A percentile compares a stretch with the other conserved stretches of the same genome.
These are phyloP conservation scores for Mortierella sp. DNA, from an alignment of 371 early-diverging fungal species.

Conservation along the genomic window DNA sequence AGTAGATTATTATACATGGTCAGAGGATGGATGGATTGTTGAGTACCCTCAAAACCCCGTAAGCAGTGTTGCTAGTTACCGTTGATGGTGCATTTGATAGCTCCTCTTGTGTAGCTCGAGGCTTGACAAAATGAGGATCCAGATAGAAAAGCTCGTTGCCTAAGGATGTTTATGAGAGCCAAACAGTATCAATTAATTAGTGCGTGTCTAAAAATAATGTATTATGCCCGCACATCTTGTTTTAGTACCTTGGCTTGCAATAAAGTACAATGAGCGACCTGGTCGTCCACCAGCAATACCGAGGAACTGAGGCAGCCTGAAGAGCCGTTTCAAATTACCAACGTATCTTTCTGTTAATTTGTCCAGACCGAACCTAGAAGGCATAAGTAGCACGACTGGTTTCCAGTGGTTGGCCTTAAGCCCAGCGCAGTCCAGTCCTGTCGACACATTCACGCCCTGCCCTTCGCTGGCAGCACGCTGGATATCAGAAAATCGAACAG, in stretches of 20 bases:
- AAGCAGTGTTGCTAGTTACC: slow-evolving; percentile 30
- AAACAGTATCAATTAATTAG: no score
- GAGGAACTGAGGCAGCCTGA: slow-evolving; percentile 81
- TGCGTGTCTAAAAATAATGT: no score
- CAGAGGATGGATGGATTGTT: slow-evolving; percentile 60
- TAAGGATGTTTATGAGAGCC: slow-evolving; percentile 18
- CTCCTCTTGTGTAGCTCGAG: slow-evolving; percentile 72
- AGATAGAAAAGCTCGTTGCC: slow-evolving; percentile 88
- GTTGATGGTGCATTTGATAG: slow-evolving; percentile 59
- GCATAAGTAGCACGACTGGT: slow-evolving; percentile 85
- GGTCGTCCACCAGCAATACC: slow-evolving; percentile 87
- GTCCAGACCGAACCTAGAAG: slow-evolving; percentile 90
- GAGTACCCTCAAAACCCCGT: background rate
- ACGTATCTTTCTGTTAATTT: slow-evolving; percentile 84
- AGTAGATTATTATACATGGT: background rate
- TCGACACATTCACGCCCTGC: background rate
- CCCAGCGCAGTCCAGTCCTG: background rate
- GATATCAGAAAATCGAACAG: slow-evolving; percentile 13
- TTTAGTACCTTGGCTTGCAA: slow-evolving; percentile 61
- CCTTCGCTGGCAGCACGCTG: background rate
- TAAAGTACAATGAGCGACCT: slow-evolving; percentile 43
- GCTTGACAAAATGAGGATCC: slow-evolving; percentile 92
- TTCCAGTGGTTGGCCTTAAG: slow-evolving; percentile 55
- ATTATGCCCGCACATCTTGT: no score
- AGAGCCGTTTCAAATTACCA: slow-evolving; percentile 66